phyloP scores from a whole-genome alignment of 805 yeast species.

The Priceomyces melissophilus region DNA sequence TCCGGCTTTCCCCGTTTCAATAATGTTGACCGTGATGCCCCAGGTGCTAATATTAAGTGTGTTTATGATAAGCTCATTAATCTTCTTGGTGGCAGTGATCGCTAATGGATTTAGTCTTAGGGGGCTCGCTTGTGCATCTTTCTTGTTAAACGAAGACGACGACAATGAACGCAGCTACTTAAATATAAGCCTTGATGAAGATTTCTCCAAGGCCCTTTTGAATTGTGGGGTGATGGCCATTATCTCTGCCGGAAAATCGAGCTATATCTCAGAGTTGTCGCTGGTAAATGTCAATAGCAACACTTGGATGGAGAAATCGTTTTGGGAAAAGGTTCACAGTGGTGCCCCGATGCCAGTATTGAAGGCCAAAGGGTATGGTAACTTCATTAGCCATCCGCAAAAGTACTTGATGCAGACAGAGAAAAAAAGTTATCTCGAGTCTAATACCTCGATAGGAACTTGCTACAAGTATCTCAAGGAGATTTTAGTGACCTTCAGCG shows the following conservation, averaged over 20 bases:
- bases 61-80: constrained; percentile 47
- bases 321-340: constrained; percentile 16
- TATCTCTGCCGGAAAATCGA: constrained; percentile 63
- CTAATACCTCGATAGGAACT: neutral
- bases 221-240: constrained; percentile 61
- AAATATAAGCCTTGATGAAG: constrained; percentile 49
- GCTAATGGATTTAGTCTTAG: constrained; percentile 44
- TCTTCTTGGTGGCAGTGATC: constrained; percentile 57
- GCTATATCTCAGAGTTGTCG: constrained; percentile 59
- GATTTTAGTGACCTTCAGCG: constrained; percentile 16
- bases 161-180: constrained; percentile 20
- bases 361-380: constrained; percentile 22
- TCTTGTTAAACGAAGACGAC: constrained; percentile 24
- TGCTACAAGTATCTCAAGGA: constrained; percentile 6
- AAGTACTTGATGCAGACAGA: constrained; percentile 13
- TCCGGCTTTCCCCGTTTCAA: constrained; percentile 48
- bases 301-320: constrained; percentile 53
- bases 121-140: constrained; percentile 35
- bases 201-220: constrained; percentile 60
- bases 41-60: constrained; percentile 55
- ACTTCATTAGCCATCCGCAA: constrained; percentile 28
- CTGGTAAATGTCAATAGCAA: constrained; percentile 43
- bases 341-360: neutral
- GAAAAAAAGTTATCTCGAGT: neutral
- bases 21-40: constrained; percentile 61